phyloP scores from a whole-genome alignment of 805 yeast species.

The Metschnikowia dekortorum region DNA sequence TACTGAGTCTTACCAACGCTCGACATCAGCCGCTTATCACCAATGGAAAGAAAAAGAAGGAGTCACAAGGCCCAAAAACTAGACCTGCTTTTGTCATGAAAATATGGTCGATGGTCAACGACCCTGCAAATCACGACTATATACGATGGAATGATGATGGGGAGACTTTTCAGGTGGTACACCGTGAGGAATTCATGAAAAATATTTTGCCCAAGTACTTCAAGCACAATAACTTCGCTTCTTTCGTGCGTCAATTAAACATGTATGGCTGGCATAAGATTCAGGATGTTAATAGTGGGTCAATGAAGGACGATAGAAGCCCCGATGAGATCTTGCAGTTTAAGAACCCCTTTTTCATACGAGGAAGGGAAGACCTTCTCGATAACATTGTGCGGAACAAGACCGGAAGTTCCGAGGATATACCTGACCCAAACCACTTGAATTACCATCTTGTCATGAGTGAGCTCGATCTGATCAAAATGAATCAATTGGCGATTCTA shows the following conservation, averaged over 20 bases:
- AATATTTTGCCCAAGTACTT: constrained; percentile 84
- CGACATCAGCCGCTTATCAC: constrained; percentile 11
- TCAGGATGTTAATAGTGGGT: constrained; percentile 82
- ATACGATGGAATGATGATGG: constrained; percentile 89
- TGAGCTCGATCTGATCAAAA: constrained; percentile 72
- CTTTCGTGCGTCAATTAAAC: constrained; percentile 91
- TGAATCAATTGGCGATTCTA: constrained; percentile 73
- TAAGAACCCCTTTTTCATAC: constrained; percentile 72
- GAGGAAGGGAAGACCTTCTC: constrained; percentile 76
- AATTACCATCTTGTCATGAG: constrained; percentile 52
- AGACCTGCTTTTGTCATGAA: constrained; percentile 91
- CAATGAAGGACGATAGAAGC: constrained; percentile 44
- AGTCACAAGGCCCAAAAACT: constrained; percentile 41
- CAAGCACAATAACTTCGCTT: constrained; percentile 92
- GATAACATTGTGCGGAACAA: constrained; percentile 82
- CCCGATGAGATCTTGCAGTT: constrained; percentile 87
- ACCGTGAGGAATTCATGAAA: constrained; percentile 82
- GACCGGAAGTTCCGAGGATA: constrained; percentile 25
- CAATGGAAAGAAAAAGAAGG: constrained; percentile 27
- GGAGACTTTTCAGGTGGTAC: constrained; percentile 73
- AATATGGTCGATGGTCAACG: constrained; percentile 94
- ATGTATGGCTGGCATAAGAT: constrained; percentile 99
- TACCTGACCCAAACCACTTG: constrained; percentile 24
- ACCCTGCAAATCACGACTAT: constrained; percentile 58
- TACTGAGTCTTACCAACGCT: constrained; percentile 5